Evolutionary conservation across 148 eudicot species (phyloP), one percentile per base, ranked within the genome.

Genomic region (Agrostemma githago): DNA sequence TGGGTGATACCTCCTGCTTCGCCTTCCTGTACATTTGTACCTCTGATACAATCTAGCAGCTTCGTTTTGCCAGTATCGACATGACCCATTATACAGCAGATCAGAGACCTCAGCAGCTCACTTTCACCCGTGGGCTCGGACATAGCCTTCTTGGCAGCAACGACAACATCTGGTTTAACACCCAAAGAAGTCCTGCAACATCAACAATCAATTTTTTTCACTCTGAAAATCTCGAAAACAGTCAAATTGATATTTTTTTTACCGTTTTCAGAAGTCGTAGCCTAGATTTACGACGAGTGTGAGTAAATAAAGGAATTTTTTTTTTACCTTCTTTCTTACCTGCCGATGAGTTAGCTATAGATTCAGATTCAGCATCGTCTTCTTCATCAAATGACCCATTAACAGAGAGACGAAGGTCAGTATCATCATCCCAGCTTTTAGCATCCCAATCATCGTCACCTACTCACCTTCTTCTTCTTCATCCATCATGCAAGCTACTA

Each of bases 1-100:
- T 94, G 98, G 9, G 98, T 91, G 79, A 91, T 94, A 69, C 98
- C 98, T 74, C 98, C 98, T 68, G 97, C 97, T 79, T 89, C 97
- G 74, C 93, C 93, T 86, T 86, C 97, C 79, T 91, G 97, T 71
- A 91, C 91, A 77, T 91, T 87, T 60, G 97, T 91, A 68, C 97
- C 93, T 69, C 93, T 75, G 54, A 91, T 87, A 63, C 93, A 85
- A 79, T 91, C 97, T 70, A 91, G 89, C 74, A 91, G 78, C 77
- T 91, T 91, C 42, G 97, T 91, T 77, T 91, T 89, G 41, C 97
- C 97, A 48, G 93, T 83, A 82, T 91, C 97, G 60, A 91, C 97
- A 76, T 89, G 97, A 40, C 93, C 97, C 97, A 91, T 89, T 56
- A 91, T 89, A 73, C 93, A 87, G 82, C 97, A 91, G 70, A 91